A percentile compares a stretch with the other conserved stretches of the same genome.
Evolutionary conservation across 768 basidiomycete genomes (phyloP).

Genomic region (Suillus plorans): DNA sequence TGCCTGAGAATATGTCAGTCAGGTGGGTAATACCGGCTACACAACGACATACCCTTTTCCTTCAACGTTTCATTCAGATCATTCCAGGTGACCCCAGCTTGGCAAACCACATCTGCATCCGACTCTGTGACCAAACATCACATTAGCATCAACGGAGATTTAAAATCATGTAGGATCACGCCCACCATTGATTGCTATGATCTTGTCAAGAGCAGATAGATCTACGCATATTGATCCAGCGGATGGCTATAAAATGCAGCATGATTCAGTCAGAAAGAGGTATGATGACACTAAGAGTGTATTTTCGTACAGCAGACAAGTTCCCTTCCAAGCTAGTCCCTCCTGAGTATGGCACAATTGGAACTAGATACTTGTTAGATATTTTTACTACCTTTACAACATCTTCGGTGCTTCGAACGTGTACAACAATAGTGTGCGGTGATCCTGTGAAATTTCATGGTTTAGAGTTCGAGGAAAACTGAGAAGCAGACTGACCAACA

Average conservation of each 20-base stretch:
- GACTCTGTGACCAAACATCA: conserved; percentile 39
- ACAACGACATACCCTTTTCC: conserved; percentile 40
- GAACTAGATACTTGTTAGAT: conserved; percentile 64
- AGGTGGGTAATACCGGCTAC: not conserved
- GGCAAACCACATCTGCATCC: conserved; percentile 70
- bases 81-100: conserved; percentile 76
- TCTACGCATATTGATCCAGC: conserved; percentile 60
- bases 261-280: not conserved
- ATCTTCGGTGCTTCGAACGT: conserved; percentile 67
- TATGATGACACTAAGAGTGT: not conserved
- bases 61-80: conserved; percentile 66
- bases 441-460: conserved; percentile 4
- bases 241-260: conserved; percentile 5
- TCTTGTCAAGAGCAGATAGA: conserved; percentile 59
- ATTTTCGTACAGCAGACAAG: conserved; percentile 57
- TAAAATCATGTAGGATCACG: conserved; percentile 13
- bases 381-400: conserved; percentile 76
- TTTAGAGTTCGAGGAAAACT: conserved; percentile 24
- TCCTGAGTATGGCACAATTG: conserved; percentile 76
- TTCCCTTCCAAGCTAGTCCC: conserved; percentile 86
- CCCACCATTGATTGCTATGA: conserved; percentile 51
- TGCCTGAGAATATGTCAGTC: conserved; percentile 10
- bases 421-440: conserved; percentile 41
- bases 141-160: conserved; percentile 7
- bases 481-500: conserved; percentile 35